Evolutionary conservation across 1,284 basidiomycete genomes (phyloP).

Genomic region (Cronartium ribicola): DNA sequence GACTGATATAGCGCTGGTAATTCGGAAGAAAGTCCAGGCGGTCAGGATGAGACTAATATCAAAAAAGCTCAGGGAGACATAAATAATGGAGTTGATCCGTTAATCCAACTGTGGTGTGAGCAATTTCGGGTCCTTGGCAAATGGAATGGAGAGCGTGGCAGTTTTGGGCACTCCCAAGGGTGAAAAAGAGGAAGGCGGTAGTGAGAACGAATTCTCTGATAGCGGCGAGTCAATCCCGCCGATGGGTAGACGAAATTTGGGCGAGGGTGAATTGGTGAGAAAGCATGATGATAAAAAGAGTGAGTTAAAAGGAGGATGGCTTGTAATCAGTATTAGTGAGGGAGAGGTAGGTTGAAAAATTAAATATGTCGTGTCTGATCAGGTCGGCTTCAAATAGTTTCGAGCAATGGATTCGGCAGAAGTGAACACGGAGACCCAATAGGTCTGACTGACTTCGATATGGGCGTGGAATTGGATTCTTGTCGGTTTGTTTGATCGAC

Average conservation of each 20-base stretch:
- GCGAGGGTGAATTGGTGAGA: not conserved
- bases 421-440: too few relatives aligned
- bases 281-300: too few relatives aligned
- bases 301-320: too few relatives aligned
- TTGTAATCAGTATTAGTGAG: not conserved
- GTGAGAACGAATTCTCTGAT: not conserved
- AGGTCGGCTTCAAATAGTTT: too few relatives aligned
- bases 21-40: conserved; percentile 55
- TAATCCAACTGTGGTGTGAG: conserved; percentile 34
- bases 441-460: too few relatives aligned
- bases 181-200: not conserved
- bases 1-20: not conserved
- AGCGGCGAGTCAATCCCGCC: not conserved
- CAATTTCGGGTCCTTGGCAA: not conserved
- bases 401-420: too few relatives aligned
- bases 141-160: not conserved
- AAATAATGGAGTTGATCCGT: conserved; percentile 52
- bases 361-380: too few relatives aligned
- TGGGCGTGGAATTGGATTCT: too few relatives aligned
- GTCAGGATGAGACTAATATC: conserved; percentile 54
- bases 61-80: conserved; percentile 55
- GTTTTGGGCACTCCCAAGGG: not conserved
- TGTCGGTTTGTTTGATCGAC: too few relatives aligned
- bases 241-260: not conserved
- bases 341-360: not conserved